A percentile compares a stretch with the other conserved stretches of the same genome.
Evolutionary conservation across 371 early-diverging fungal species (phyloP).

Genomic region (Haplosporangium sp.): DNA sequence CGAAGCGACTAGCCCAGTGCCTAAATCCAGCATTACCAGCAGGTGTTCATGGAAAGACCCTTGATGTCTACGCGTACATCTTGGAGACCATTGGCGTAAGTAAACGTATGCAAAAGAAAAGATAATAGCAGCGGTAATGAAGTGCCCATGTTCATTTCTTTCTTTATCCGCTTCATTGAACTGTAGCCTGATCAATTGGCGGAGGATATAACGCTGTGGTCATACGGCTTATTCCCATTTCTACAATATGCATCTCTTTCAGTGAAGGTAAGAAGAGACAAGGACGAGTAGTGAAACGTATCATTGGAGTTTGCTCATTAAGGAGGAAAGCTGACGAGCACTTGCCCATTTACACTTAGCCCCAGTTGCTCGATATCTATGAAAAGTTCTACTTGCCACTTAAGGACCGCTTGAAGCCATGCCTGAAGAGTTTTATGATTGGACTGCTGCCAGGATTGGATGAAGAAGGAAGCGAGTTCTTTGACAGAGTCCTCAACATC

Average conservation of each 20-base stretch:
- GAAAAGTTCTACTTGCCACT: conserved; percentile 82
- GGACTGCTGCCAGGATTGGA: conserved; percentile 90
- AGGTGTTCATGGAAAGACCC: conserved; percentile 97
- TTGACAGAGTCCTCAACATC: conserved; percentile 77
- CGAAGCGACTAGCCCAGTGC: conserved; percentile 97
- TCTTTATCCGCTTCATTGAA: conserved; percentile 7
- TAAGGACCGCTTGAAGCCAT: conserved; percentile 72
- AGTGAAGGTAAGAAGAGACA: conserved; percentile 73
- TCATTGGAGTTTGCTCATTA: not conserved
- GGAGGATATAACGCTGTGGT: conserved; percentile 87
- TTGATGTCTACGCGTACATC: conserved; percentile 93
- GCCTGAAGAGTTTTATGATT: conserved; percentile 83
- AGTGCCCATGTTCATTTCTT: not conserved
- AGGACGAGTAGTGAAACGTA: not conserved
- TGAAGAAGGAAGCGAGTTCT: conserved; percentile 91
- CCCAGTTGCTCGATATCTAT: conserved; percentile 81
- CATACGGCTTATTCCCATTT: conserved; percentile 93
- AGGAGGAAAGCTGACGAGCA: no score
- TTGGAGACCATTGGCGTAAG: conserved; percentile 84
- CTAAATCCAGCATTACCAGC: conserved; percentile 98
- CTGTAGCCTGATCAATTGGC: conserved; percentile 77
- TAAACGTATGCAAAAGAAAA: not conserved
- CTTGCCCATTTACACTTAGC: conserved; percentile 57
- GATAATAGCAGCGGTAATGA: not conserved
- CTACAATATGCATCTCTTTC: conserved; percentile 86